Base-by-base conservation (phyloP, 768 basidiomycete species). In the Mrakia frigida region DNA sequence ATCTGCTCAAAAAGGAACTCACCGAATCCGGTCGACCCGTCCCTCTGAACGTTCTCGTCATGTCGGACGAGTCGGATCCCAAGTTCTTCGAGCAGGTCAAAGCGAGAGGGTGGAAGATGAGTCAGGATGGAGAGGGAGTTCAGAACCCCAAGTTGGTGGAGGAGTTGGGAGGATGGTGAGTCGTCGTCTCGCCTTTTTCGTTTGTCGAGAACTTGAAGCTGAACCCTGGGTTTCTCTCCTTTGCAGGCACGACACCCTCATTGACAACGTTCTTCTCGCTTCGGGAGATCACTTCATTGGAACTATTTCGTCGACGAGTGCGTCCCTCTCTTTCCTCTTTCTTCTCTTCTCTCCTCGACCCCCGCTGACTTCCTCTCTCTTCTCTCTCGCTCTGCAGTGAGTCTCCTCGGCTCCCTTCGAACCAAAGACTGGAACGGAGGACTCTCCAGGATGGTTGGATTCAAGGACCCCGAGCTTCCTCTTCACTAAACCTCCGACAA, bases 171-270 rank as follows among this genome's bases (percentile, higher is more conserved):
- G 65, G 65, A 41, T 68, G 65, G 65, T 68, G 65, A 68, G 65
- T 68, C 37, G 1, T 13, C 63, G 6, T 25, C 39, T 63, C 28
- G 10, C 21, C 14, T 61, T 31, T 61, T n/a, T 16, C 33, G n/a
- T 61, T 61, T 14, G 46, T 21, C 14, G 46, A 50, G 6, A 21
- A 3, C 2, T 56, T 11, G 56, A 56, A 56, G 56, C 25, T 28
- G 56, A 56, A 2, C 25, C 16, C 7, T 5, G 11, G 52, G 6
- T 5, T 2, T 28, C 33, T 18, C 63, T 39, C 37, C 1, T 2
- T 39, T 39, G 3, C 56, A 68, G 65, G 65, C 37, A 68, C 65
- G 65, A 68, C 65, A 68, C 65, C 37, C 65, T 68, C 21, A 35
- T 68, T 9, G 65, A 68, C 16, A 68, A 16, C 21, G 65, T 68